Conservation (phyloP, 2,329 filamentous ascomycete genomes). For the Verticillium dahliae region DNA sequence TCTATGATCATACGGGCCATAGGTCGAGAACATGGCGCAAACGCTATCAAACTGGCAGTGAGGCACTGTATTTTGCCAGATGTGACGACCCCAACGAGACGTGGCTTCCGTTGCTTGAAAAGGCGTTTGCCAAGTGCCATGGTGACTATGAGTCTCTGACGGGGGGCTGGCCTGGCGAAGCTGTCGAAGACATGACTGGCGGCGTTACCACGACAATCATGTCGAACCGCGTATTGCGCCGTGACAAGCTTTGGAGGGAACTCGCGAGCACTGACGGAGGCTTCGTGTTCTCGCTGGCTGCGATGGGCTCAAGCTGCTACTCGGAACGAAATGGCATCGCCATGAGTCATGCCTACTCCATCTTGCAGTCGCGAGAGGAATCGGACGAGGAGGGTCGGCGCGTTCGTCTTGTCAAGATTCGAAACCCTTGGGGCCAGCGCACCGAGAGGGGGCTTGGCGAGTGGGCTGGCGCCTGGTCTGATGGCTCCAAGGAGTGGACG, state of each 20-base stretch:
- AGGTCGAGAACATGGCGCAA: slow-evolving; percentile 55
- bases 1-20: slow-evolving; percentile 36
- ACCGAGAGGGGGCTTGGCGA: slow-evolving; percentile 36
- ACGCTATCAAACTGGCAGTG: slow-evolving; percentile 59
- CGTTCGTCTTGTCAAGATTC: slow-evolving; percentile 33
- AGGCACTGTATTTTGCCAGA: slow-evolving; percentile 63
- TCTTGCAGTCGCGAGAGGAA: slow-evolving; percentile 39
- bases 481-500: slow-evolving; percentile 80
- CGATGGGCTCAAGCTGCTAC: slow-evolving; percentile 21
- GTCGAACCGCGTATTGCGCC: slow-evolving; percentile 53
- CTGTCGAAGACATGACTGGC: slow-evolving; percentile 43
- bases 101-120: slow-evolving; percentile 68
- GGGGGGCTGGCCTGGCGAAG: slow-evolving; percentile 56
- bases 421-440: slow-evolving; percentile 66
- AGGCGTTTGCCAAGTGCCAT: slow-evolving; percentile 72
- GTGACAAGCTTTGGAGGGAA: slow-evolving; percentile 65
- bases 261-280: slow-evolving; percentile 59
- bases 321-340: slow-evolving; percentile 31
- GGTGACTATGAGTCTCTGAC: slow-evolving; percentile 64
- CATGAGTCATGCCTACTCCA: slow-evolving; percentile 43
- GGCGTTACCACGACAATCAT: slow-evolving; percentile 51
- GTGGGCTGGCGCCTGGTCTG: slow-evolving; percentile 68
- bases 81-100: slow-evolving; percentile 66
- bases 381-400: slow-evolving; percentile 31
- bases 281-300: slow-evolving; percentile 51